Percentiles rank a stretch among this genome's conserved stretches.
Evolutionary conservation across 495 filamentous ascomycete genomes (phyloP).

Genomic region (Oleoguttula mirabilis): DNA sequence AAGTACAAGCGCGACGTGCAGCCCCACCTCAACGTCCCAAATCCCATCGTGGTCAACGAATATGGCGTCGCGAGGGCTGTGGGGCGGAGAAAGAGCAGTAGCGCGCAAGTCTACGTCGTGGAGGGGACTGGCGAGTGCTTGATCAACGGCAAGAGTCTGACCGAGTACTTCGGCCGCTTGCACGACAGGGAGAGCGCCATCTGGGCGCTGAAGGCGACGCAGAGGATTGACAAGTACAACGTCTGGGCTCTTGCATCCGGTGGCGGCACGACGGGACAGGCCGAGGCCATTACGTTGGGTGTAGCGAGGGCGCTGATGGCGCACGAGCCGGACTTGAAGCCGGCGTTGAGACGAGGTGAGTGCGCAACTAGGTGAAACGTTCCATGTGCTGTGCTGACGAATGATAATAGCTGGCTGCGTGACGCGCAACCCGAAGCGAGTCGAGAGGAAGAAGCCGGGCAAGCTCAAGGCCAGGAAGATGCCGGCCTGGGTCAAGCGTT

Average conservation of each 20-base stretch:
- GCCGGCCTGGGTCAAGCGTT: constrained; percentile 94
- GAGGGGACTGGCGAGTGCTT: constrained; percentile 84
- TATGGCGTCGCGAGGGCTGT: constrained; percentile 63
- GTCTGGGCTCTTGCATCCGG: constrained; percentile 75
- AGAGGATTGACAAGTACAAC: constrained; percentile 92
- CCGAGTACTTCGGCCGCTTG: constrained; percentile 66
- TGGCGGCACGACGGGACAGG: constrained; percentile 88
- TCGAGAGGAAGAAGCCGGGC: constrained; percentile 97
- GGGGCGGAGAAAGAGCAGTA: constrained; percentile 74
- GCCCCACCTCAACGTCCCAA: constrained; percentile 48
- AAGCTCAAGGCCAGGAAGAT: constrained; percentile 94
- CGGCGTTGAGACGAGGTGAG: constrained; percentile 74
- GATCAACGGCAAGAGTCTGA: constrained; percentile 75
- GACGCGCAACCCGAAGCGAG: constrained; percentile 78
- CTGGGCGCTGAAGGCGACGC: constrained; percentile 74
- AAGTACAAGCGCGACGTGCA: constrained; percentile 66
- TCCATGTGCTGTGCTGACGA: constrained; percentile 23
- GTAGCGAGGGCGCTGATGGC: constrained; percentile 75
- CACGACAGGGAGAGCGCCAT: constrained; percentile 92
- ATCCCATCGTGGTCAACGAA: constrained; percentile 50
- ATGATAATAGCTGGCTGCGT: constrained; percentile 65
- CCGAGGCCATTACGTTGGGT: constrained; percentile 88
- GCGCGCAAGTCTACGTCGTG: constrained; percentile 72
- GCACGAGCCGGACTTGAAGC: constrained; percentile 84
- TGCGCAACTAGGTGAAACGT: too few species aligned